Evolutionary conservation across 2,329 filamentous ascomycete genomes (phyloP).

Genomic region (Zymoseptoria pseudotritici): DNA sequence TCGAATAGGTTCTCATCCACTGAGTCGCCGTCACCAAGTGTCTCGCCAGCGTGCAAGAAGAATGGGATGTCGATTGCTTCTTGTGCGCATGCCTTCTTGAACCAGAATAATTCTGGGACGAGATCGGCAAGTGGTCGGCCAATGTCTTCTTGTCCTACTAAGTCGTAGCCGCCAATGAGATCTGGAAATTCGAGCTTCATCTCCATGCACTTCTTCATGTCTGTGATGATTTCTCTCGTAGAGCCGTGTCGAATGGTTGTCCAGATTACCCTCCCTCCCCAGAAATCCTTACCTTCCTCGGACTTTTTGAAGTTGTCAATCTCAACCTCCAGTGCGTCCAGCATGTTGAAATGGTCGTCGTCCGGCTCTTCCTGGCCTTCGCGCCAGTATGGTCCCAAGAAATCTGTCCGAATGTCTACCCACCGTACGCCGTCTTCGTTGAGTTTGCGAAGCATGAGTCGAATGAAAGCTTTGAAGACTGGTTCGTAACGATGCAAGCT

Average conservation of each 20-base stretch:
- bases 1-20: constrained; percentile 85
- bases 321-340: constrained; percentile 69
- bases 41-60: constrained; percentile 93
- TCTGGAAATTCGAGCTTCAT: constrained; percentile 73
- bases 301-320: constrained; percentile 66
- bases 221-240: constrained; percentile 60
- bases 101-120: constrained; percentile 85
- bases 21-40: constrained; percentile 66
- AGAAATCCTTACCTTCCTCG: constrained; percentile 66
- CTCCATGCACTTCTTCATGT: constrained; percentile 79
- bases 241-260: constrained; percentile 60
- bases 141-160: constrained; percentile 79
- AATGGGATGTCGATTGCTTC: constrained; percentile 79
- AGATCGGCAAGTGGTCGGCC: constrained; percentile 70
- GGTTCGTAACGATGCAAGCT: constrained; percentile 84
- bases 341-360: constrained; percentile 60
- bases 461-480: constrained; percentile 71
- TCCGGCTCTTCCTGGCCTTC: constrained; percentile 60
- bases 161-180: constrained; percentile 77
- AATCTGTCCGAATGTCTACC: constrained; percentile 73
- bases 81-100: constrained; percentile 73
- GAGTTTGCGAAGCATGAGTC: constrained; percentile 61
- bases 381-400: constrained; percentile 62
- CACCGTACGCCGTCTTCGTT: constrained; percentile 77
- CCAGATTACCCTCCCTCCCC: constrained; percentile 81